Percentiles rank a stretch among this genome's conserved stretches.
Conservation (phyloP, 768 basidiomycete species). For the Cyclocybe aegerita region DNA sequence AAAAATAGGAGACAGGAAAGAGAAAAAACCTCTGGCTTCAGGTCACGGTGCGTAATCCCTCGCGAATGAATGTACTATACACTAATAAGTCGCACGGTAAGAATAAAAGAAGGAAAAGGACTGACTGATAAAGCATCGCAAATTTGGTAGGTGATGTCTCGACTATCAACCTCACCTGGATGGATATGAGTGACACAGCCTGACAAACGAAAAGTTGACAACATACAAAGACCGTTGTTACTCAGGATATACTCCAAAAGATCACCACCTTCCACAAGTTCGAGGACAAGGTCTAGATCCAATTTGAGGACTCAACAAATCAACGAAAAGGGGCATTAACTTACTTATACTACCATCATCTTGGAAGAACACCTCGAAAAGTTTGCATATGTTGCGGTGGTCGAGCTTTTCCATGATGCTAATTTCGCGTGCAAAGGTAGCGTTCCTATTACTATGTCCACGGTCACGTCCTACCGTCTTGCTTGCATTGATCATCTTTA, state of each 20-base stretch:
- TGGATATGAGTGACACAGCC: conserved; percentile 2
- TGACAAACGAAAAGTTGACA: not conserved
- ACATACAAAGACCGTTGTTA: conserved; percentile 59
- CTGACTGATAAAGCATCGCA: conserved; percentile 76
- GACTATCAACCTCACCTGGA: conserved; percentile 53
- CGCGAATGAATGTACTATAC: conserved; percentile 63
- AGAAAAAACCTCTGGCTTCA: conserved; percentile 76
- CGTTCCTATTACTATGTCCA: conserved; percentile 21
- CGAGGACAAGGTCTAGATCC: conserved; percentile 70
- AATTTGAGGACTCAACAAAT: conserved; percentile 10
- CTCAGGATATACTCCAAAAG: conserved; percentile 77
- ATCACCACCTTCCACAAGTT: conserved; percentile 87
- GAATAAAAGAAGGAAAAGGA: not conserved
- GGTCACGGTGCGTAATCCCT: conserved; percentile 88
- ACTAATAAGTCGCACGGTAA: not conserved
- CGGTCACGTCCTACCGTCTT: conserved; percentile 32
- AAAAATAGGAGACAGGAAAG: not conserved
- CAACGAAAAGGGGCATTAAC: conserved; percentile 19
- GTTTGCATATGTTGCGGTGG: conserved; percentile 81
- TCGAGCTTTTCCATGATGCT: conserved; percentile 73
- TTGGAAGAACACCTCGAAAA: conserved; percentile 76
- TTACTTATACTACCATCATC: conserved; percentile 58
- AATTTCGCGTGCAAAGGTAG: conserved; percentile 67
- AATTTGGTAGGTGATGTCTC: conserved; percentile 78
- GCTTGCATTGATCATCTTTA: conserved; percentile 80